Base-by-base conservation (phyloP, 768 basidiomycete species). In the Roridomyces roridus region DNA sequence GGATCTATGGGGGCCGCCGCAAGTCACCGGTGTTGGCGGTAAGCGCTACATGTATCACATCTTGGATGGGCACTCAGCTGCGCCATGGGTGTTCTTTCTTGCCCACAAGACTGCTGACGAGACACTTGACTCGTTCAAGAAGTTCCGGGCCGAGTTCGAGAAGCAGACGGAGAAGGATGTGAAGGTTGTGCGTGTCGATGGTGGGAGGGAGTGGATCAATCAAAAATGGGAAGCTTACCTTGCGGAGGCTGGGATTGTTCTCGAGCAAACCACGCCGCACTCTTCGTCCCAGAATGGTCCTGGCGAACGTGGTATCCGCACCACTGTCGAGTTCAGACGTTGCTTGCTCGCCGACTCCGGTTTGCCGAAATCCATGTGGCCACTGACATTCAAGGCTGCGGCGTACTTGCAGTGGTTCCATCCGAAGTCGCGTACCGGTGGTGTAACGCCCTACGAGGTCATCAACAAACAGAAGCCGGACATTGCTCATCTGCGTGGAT, bases 251-350 rank as follows among this genome's bases (percentile, higher is more conserved):
- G 51, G 51, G 5, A 45, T 53, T n/a, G 28, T 53, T 25, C 14
- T 45, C 6, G 62, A 74, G 44, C 60, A 54, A 1, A 72, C 68
- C 1, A 63, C 65, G 3, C 65, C 70, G 2, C 61, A 76, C 59
- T 65, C 70, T 0, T 72, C 70, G 3, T 46, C 67, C 4, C 66
- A 71, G 34, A 77, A 77, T 36, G 70, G 75, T 1, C 55, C 68
- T 0, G 72, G 67, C 0, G 71, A 78, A 47, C 62, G 65, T 0
- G 46, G 53, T 2, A 74, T 72, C n/a, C n/a, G n/a, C n/a, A n/a
- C n/a, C n/a, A n/a, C n/a, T n/a, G n/a, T n/a, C n/a, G n/a, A n/a
- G n/a, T 46, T 62, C 2, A 62, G 60, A 0, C 51, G 69, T 0
- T 55, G 65, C 5, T 57, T 74, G 51, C 49, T 75, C 1, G 28